Evolutionary conservation across 1,284 basidiomycete species (phyloP), one percentile per base, ranked within the genome.

Genomic region (Marasmius oreades): DNA sequence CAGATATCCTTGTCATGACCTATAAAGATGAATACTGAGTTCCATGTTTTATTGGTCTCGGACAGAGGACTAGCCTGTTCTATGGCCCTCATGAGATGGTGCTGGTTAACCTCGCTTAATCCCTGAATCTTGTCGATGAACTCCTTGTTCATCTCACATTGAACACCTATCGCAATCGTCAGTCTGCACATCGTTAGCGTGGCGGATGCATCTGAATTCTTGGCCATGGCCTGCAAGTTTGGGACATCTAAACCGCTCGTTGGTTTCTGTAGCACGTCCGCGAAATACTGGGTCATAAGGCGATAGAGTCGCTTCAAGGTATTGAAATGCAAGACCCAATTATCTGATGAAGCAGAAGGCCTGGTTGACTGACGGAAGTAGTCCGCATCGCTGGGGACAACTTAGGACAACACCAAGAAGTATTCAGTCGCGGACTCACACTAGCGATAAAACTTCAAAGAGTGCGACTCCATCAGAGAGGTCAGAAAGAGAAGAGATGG

Each of bases 151-250:
- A 82, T 82, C 69, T 92, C 88, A 68, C 91, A 92, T 67, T 97
- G 92, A 1, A 97, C 95, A 0, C 94, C 92, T 62, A 98, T 93
- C 4, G 92, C 93, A 50, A 98, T 91, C 1, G 93, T 92, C 37
- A 98, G 78, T 58, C 91, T 82, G 65, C 91, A 92, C 70, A 95
- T 79, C 22, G 84, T 77, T 54, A 92, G 78, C 0, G 87, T 85
- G 37, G 91, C 87, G n/a, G 70, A 62, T 5, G 84, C 64, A 64
- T 85, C 81, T 60, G 82, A 72, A 64, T 90, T 86, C 69, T 92
- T 89, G 18, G 93, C 92, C 62, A 94, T 81, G 7, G 85, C 82
- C 69, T 92, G 90, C 37, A 93, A 72, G 72, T 93, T 86, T 3
- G 92, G 92, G 1, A 92, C 88, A 60, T 90, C 87, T 45, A 93